These are phyloP conservation scores for Micractinium sp. DNA, from an alignment of 139 green algal genomes.

Conservation along the genomic window DNA sequence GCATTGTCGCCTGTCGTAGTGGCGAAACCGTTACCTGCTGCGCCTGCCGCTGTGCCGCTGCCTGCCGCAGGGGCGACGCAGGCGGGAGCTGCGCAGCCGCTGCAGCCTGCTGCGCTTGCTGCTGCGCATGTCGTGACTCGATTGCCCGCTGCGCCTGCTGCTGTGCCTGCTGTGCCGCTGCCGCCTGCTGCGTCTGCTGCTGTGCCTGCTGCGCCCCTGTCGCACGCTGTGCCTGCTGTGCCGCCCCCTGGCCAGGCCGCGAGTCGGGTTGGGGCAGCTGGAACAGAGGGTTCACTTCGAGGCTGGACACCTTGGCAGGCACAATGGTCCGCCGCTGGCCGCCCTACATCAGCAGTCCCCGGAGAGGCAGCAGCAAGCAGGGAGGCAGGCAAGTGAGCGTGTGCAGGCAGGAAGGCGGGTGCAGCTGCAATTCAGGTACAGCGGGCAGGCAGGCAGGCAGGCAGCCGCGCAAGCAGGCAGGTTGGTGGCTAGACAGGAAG, in stretches of 20 bases:
- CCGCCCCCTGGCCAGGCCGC: not conserved
- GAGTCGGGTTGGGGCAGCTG: constrained; percentile 19
- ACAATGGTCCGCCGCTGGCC: constrained; percentile 25
- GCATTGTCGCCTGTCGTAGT: not conserved
- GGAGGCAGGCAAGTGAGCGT: not conserved
- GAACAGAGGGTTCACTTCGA: constrained; percentile 2
- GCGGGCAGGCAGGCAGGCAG: not conserved
- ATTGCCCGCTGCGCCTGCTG: not conserved
- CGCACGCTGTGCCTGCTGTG: not conserved
- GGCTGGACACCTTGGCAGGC: constrained; percentile 21
- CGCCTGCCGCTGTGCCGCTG: not conserved
- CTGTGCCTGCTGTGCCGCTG: not conserved
- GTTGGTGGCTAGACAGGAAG: not conserved
- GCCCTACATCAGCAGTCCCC: not conserved
- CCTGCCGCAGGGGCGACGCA: too few relatives aligned
- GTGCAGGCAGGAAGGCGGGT: not conserved
- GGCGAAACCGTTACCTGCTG: not conserved
- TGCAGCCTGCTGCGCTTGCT: not conserved
- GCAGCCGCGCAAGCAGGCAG: not conserved
- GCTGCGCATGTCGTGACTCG: not conserved
- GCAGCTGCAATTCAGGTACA: not conserved
- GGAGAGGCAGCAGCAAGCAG: not conserved
- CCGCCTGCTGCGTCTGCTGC: not conserved
- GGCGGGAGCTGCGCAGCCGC: not conserved
- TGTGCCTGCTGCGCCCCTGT: not conserved